Evolutionary conservation across 208 protist genomes (phyloP).

Genomic region (Strigomonas galati): DNA sequence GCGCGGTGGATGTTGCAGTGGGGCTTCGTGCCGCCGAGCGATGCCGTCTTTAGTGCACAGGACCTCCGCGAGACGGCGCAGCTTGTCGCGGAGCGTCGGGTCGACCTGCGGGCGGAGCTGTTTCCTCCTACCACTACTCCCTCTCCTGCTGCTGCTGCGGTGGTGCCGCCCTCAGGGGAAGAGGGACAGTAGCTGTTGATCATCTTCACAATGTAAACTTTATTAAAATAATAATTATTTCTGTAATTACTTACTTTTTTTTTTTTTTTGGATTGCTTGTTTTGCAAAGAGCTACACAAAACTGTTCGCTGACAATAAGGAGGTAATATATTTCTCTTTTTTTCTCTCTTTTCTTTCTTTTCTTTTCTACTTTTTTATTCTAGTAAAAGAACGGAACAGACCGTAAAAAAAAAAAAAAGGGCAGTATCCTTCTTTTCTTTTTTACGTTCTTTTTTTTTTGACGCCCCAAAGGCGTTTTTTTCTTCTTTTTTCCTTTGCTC

Average conservation of each 20-base stretch:
- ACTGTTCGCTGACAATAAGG: not conserved
- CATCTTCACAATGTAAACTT: too few species aligned
- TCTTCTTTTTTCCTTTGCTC: not conserved
- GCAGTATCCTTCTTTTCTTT: constrained; percentile 1
- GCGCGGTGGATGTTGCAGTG: constrained; percentile 73
- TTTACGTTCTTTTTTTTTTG: constrained; percentile 1
- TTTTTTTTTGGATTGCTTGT: constrained; percentile 13
- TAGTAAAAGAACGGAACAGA: too few species aligned
- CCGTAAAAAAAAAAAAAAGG: constrained; percentile 1
- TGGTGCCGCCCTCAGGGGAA: too few species aligned
- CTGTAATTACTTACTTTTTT: not conserved
- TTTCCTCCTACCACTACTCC: too few species aligned
- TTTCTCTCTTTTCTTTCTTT: constrained; percentile 1
- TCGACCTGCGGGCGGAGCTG: constrained; percentile 41
- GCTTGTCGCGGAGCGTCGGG: constrained; percentile 71
- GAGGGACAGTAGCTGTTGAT: too few species aligned
- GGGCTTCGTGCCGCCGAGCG: constrained; percentile 69
- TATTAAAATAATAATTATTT: too few species aligned
- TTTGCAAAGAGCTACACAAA: too few species aligned
- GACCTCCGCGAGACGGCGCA: constrained; percentile 69
- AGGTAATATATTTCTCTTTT: not conserved
- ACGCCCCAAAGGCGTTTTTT: not conserved
- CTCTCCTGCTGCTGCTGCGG: too few species aligned
- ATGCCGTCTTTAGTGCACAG: constrained; percentile 53
- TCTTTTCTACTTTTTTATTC: constrained; percentile 4